Evolutionary conservation across 2,329 filamentous ascomycete genomes (phyloP).

Genomic region (Sporothrix mexicana): DNA sequence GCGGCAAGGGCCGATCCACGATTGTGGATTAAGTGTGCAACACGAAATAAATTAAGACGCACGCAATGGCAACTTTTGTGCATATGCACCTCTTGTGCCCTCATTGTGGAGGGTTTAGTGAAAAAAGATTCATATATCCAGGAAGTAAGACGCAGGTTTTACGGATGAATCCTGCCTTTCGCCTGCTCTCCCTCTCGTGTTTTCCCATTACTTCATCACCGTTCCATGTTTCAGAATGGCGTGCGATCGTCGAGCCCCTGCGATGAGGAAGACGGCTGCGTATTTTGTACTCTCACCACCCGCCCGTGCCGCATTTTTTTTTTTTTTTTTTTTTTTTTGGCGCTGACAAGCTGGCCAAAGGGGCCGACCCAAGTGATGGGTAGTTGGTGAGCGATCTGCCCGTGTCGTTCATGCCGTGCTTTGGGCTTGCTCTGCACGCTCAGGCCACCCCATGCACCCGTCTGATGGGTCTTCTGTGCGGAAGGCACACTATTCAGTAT

Average conservation of each 20-base stretch:
- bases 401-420: conserved; percentile 19
- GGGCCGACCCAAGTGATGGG: background rate
- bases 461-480: background rate
- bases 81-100: background rate
- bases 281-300: background rate
- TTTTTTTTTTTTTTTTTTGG: no score
- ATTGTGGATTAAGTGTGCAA: background rate
- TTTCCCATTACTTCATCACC: background rate
- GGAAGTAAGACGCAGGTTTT: background rate
- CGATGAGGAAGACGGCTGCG: background rate
- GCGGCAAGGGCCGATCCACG: conserved; percentile 11
- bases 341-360: background rate
- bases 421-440: background rate
- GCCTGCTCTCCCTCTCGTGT: background rate
- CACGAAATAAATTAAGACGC: background rate
- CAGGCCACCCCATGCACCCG: background rate
- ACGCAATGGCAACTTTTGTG: background rate
- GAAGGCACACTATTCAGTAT: no score
- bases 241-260: conserved; percentile 26
- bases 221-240: conserved; percentile 24
- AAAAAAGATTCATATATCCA: background rate
- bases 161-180: no score
- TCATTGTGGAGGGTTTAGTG: background rate
- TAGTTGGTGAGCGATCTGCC: background rate
- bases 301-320: background rate